These are phyloP conservation scores for Fonsecaea erecta DNA, from an alignment of 2,329 filamentous ascomycete species.

Conservation along the genomic window DNA sequence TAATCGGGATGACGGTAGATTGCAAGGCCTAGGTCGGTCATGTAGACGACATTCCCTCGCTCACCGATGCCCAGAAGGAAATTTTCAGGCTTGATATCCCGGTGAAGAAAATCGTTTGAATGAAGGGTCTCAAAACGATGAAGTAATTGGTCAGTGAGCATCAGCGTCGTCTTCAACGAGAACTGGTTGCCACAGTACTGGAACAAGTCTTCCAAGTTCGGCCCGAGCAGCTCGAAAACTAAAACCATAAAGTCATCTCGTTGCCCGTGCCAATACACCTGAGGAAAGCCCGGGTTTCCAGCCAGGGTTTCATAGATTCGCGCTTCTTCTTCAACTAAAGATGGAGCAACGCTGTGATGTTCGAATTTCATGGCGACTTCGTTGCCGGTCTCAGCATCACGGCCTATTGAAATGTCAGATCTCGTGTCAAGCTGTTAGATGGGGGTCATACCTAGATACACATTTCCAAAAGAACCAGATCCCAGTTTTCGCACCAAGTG, in stretches of 20 bases:
- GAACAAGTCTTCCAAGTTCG: slow-evolving; percentile 42
- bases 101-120: slow-evolving; percentile 37
- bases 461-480: slow-evolving; percentile 26
- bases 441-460: slow-evolving; percentile 22
- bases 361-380: slow-evolving; percentile 39
- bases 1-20: slow-evolving; percentile 6
- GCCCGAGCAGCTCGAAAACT: slow-evolving; percentile 38
- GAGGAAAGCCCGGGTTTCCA: slow-evolving; percentile 29
- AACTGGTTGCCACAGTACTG: slow-evolving; percentile 39
- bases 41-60: slow-evolving; percentile 39
- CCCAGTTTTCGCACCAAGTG: slow-evolving; percentile 22
- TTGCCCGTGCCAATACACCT: slow-evolving; percentile 27
- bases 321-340: slow-evolving; percentile 32
- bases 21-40: slow-evolving; percentile 41
- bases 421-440: not conserved
- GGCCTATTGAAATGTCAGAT: slow-evolving; percentile 13
- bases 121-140: slow-evolving; percentile 39
- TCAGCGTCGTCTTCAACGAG: slow-evolving; percentile 41
- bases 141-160: slow-evolving; percentile 41
- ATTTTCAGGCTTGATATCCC: slow-evolving; percentile 42
- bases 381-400: slow-evolving; percentile 30
- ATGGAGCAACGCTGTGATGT: slow-evolving; percentile 28
- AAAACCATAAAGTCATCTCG: slow-evolving; percentile 30
- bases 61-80: slow-evolving; percentile 39
- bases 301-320: slow-evolving; percentile 28